Evolutionary conservation across 805 yeast genomes (phyloP), one percentile per base, ranked within the genome.

Genomic region (Candida sphagnicola): DNA sequence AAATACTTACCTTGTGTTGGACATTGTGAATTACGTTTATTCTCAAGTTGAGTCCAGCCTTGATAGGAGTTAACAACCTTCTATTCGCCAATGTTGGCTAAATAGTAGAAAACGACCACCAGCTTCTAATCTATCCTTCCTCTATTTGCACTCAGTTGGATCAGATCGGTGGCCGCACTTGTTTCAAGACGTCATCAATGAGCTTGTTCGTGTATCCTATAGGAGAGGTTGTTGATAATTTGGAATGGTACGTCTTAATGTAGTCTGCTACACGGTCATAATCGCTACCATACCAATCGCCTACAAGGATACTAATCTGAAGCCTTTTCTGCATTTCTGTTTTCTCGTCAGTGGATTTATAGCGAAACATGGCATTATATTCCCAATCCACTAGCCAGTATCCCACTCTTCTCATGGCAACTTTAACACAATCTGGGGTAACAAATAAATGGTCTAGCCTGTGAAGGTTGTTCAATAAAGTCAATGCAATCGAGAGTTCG

Each of bases 331-430:
- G 45, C 28, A 41, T 38, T n/a, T 50, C 54, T 8, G 32, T 18
- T 12, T 28, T 37, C 14, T 38, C 42, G 4, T 23, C 34, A 8
- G 31, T 26, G 5, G 29, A 38, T 31, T 16, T 42, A 34, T 12
- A 28, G 11, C 29, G 35, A 34, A 50, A 60, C 5, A 43, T 28
- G 10, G 34, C 18, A 39, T 59, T 56, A 19, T 54, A 47, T 40
- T 67, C 67, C 73, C 73, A 68, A 45, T 65, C 67, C 8, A 68
- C 66, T 13, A 66, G 49, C 74, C 74, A 68, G 53, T 66, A 67
- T 17, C 62, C 70, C 5, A 68, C 47, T 42, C 62, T 62, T 18
- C 68, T 49, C 44, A 56, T 53, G 4, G 72, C 67, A n/a, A 62
- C 48, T 43, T 67, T 67, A 29, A 58, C 60, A 28, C 45, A 48